phyloP scores from a whole-genome alignment of 2,329 filamentous ascomycete genomes.

The Huntiella savannae region DNA sequence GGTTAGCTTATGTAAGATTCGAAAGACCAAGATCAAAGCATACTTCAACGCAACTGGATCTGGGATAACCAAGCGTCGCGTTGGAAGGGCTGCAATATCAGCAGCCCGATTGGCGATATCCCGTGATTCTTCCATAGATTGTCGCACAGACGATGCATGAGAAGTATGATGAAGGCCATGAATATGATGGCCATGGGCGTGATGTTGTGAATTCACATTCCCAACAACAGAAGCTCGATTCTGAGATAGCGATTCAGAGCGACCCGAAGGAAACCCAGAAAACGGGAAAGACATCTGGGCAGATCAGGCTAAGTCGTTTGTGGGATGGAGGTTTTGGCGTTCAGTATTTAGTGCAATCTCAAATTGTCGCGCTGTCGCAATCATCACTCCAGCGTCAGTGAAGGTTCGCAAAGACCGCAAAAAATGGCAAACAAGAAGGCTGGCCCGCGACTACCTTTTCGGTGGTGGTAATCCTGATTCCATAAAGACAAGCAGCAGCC shows the following conservation, averaged over 20 bases:
- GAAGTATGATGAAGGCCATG: constrained; percentile 3
- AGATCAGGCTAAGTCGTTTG: no score
- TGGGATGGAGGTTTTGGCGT: no score
- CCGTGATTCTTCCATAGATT: constrained; percentile 31
- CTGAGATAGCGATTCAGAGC: constrained; percentile 2
- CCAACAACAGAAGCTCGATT: not conserved
- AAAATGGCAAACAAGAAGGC: no score
- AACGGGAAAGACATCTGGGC: constrained; percentile 1
- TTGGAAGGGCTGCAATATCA: constrained; percentile 9
- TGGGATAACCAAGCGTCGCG: constrained; percentile 25
- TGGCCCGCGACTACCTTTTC: no score
- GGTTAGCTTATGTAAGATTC: not conserved
- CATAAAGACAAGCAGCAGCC: no score
- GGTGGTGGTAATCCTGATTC: no score
- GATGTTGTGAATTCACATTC: not conserved
- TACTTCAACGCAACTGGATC: constrained; percentile 39
- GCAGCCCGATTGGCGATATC: constrained; percentile 15
- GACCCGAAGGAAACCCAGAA: constrained; percentile 1
- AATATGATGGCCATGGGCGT: not conserved
- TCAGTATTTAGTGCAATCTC: no score
- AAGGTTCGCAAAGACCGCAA: no score
- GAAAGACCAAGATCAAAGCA: constrained; percentile 10
- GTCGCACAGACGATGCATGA: constrained; percentile 5
- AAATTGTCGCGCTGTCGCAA: no score
- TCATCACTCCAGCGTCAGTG: no score